phyloP scores from a whole-genome alignment of 2,329 filamentous ascomycete species.

The Phaeosphaeria sp. region DNA sequence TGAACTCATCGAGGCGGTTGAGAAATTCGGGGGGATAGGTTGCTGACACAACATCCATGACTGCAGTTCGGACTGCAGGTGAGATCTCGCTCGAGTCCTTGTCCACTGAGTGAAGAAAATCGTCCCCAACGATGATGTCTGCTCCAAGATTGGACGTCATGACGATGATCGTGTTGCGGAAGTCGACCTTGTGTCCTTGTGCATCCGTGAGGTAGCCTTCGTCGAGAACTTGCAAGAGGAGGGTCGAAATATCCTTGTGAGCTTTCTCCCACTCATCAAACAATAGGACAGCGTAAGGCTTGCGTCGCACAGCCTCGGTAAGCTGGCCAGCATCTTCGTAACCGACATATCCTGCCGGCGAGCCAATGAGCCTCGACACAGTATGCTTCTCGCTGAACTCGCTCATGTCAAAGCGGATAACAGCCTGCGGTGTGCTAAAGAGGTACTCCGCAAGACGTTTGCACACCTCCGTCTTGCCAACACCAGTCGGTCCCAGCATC shows the following conservation, averaged over 20 bases:
- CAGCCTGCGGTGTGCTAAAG: conserved; percentile 89
- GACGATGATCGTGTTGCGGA: conserved; percentile 95
- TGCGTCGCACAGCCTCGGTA: conserved; percentile 91
- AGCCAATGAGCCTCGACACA: conserved; percentile 88
- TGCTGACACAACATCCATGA: conserved; percentile 84
- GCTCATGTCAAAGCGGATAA: conserved; percentile 95
- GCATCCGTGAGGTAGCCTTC: conserved; percentile 95
- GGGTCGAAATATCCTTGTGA: conserved; percentile 89
- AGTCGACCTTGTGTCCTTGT: conserved; percentile 96
- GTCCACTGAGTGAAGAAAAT: conserved; percentile 68
- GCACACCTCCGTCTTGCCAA: conserved; percentile 96
- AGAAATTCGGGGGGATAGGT: conserved; percentile 90
- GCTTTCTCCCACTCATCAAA: conserved; percentile 99
- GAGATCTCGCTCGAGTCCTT: conserved; percentile 69
- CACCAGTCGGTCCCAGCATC: conserved; percentile 95
- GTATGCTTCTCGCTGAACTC: conserved; percentile 99
- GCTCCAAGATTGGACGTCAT: conserved; percentile 95
- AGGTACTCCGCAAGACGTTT: conserved; percentile 94
- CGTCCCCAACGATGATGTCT: conserved; percentile 82
- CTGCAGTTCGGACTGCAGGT: conserved; percentile 74
- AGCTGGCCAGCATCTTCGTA: conserved; percentile 97
- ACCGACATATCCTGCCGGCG: conserved; percentile 92
- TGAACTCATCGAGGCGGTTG: conserved; percentile 96
- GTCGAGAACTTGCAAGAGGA: conserved; percentile 92
- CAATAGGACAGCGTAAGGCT: conserved; percentile 91